Conservation (phyloP, 768 basidiomycete species). For the Russula earlei region DNA sequence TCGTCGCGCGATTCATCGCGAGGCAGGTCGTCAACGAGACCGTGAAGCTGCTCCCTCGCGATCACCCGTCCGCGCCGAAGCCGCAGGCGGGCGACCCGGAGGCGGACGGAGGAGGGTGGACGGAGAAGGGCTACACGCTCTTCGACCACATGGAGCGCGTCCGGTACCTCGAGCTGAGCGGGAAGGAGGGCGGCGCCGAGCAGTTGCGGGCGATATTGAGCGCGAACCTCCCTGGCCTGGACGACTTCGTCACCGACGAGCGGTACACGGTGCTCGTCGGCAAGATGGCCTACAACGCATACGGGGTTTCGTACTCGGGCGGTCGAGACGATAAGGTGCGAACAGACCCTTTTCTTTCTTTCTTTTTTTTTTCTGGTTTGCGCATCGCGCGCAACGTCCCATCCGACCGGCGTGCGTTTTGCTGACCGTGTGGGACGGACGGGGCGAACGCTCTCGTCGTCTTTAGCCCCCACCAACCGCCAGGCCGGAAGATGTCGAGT, state of each 20-base stretch:
- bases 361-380: too few species aligned
- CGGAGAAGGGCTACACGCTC: conserved; percentile 47
- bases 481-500: conserved; percentile 63
- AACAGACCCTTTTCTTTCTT: conserved; percentile 6
- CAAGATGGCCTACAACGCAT: conserved; percentile 69
- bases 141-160: conserved; percentile 73
- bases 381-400: too few species aligned
- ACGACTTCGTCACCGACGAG: conserved; percentile 59
- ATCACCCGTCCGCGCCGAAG: conserved; percentile 16
- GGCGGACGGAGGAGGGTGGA: conserved; percentile 27
- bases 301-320: conserved; percentile 56
- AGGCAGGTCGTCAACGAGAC: conserved; percentile 61
- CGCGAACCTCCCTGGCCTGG: conserved; percentile 59
- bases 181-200: conserved; percentile 39
- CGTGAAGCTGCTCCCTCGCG: conserved; percentile 37
- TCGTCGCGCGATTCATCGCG: conserved; percentile 65
- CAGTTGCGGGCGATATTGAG: conserved; percentile 47
- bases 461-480: conserved; percentile 40
- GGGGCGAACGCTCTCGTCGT: background rate
- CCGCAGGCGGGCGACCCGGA: background rate
- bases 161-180: conserved; percentile 50
- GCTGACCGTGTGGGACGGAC: too few species aligned
- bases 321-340: conserved; percentile 65
- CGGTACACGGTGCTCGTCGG: conserved; percentile 51
- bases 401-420: too few species aligned